These are phyloP conservation scores for Eimeria falciformis DNA, from an alignment of 169 alveolate species.

Conservation along the genomic window DNA sequence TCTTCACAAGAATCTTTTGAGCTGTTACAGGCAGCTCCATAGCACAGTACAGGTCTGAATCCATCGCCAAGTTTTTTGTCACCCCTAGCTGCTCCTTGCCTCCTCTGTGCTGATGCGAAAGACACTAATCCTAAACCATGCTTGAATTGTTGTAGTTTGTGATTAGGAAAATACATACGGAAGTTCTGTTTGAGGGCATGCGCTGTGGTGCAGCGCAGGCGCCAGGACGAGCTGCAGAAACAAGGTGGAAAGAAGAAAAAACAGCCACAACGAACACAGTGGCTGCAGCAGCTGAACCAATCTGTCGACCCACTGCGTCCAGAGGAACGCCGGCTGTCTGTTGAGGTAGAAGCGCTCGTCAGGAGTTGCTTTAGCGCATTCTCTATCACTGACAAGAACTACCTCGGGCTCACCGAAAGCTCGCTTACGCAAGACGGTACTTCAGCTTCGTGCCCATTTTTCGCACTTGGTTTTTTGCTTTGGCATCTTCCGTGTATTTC, in stretches of 20 bases:
- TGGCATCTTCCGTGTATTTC: too few species aligned
- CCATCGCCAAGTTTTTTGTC: neutral
- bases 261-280: constrained; percentile 31
- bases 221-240: neutral
- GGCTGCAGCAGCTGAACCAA: constrained; percentile 73
- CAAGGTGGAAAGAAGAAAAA: neutral
- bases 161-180: too few species aligned
- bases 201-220: neutral
- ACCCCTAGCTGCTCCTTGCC: too few species aligned
- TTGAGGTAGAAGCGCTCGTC: constrained; percentile 78
- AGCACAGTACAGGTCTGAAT: constrained; percentile 71
- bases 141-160: too few species aligned
- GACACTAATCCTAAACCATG: too few species aligned
- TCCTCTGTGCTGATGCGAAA: too few species aligned
- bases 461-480: too few species aligned
- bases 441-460: neutral
- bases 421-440: constrained; percentile 32
- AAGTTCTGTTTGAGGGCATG: neutral
- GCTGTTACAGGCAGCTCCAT: constrained; percentile 85
- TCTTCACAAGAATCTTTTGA: constrained; percentile 86
- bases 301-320: constrained; percentile 17
- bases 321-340: constrained; percentile 73
- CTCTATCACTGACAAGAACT: constrained; percentile 88
- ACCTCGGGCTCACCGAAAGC: constrained; percentile 79
- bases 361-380: constrained; percentile 84